Evolutionary conservation across 148 eudicot genomes (phyloP), one percentile per base, ranked within the genome.

Genomic region (Cornus kousa): DNA sequence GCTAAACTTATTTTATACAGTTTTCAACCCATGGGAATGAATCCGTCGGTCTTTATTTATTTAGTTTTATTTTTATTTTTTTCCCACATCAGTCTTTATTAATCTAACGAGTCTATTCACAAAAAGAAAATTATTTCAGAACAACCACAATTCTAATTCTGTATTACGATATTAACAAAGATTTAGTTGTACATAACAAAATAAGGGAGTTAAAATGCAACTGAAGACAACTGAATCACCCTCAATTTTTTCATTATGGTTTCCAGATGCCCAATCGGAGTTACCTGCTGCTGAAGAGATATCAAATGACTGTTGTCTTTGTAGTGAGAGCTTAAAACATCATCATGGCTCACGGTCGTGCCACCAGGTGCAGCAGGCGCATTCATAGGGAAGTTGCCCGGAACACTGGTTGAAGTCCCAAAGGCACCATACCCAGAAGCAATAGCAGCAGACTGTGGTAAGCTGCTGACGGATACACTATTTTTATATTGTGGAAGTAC

Each of bases 251-350:
- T 57, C 5, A 57, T 1, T 35, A 16, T 16, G 19, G 19, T 13
- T 57, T 57, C 17, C 64, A 5, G 13, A 13, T 13, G 64, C 64
- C 17, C 20, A 57, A 9, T 43, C 48, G 48, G 48, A 1, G 10
- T 43, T 93, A 93, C 97, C 97, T 93, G 97, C 82, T 92, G 97
- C 82, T 92, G 97, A 82, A 91, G 92, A 74, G 98, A 89, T 59
- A 90, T 85, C 82, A 91, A 83, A 70, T 93, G 98, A 80, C 86
- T 91, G n/a, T 75, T 84, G 57, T 95, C 99, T 83, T 93, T 95
- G 87, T 88, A 95, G 77, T 90, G 99, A 75, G 97, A 87, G 53
- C 90, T 85, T 65, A 92, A 70, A 57, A 87, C 73, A 66, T 89
- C 97, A 40, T 96, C 97, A 66, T 93, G 92, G 72, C 89, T 85